Evolutionary conservation across 176 grass and related monocot species (phyloP), one percentile per base, ranked within the genome.

Genomic region (Ampelocalamus luodianensis): DNA sequence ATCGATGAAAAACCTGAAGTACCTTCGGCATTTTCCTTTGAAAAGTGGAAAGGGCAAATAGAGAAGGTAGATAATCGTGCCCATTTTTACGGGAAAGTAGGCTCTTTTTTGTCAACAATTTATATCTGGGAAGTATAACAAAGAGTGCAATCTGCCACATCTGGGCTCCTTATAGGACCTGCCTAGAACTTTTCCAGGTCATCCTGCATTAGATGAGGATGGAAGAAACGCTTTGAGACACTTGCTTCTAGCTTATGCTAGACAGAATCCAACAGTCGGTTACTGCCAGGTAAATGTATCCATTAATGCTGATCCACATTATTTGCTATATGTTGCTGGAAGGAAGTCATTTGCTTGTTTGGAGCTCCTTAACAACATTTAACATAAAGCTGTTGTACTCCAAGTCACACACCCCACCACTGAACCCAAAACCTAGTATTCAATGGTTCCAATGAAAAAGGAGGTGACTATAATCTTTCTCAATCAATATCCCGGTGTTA

Each of bases 161-260:
- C 46, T 83, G 81, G 77, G 0, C 53, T 88, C 76, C 54, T 91
- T 88, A 64, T 87, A 99, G 97, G 97, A 99, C 79, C 83, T 99
- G 82, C 93, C 97, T 27, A 99, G 97, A 88, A 99, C 97, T 84
- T 99, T 99, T 83, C 97, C 97, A 66, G 93, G 97, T 27, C 97
- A 99, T 90, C 97, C 97, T 84, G 92, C 92, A 74, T 71, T 99
- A 67, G 97, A 99, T 74, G 97, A 96, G 67, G 84, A 86, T 86
- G 97, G 93, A 73, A 96, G 92, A 90, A 99, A 96, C 90, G 93
- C 97, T 89, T 90, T 99, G 86, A 99, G 97, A 85, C 90, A 90
- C 80, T 85, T 99, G 74, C 92, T 99, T 68, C 90, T 86, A 71
- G 97, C 97, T 89, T 99, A 99, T 94, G 93, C 97, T 87, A 88